Base-by-base conservation (phyloP, 352 stramenopile genomes). In the Globisporangium lucens region DNA sequence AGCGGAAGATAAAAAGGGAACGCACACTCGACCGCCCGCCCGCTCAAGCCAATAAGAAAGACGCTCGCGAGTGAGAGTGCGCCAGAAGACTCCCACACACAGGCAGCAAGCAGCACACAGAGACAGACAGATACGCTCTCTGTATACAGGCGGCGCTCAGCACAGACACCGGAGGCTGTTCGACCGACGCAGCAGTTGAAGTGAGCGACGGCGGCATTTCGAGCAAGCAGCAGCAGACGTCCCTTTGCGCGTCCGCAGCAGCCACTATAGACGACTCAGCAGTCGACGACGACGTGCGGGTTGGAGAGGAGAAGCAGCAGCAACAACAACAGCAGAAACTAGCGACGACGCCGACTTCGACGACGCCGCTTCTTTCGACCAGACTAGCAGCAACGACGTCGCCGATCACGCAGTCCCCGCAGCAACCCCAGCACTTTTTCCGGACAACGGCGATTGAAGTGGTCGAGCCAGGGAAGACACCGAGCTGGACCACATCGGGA, bases 361-460 rank as follows among this genome's bases (percentile, higher is more conserved):
- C 56, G 56, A 60, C 63, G 63, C 35, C 56, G 67, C 67, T 68
- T 63, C 35, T 63, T 55, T 61, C 67, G 24, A 61, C 52, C 13
- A 41, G 24, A 36, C 53, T 33, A 29, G 35, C 55, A 69, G 46
- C 57, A 43, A 70, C 65, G 38, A 64, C 65, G 65, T 46, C 51
- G 27, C 57, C 65, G 63, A 57, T 58, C 68, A 63, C 76, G 53
- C 73, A 75, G 58, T 71, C 46, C 65, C 63, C 72, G 17, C 69
- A 66, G 17, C 63, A 63, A 38, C 56, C 56, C 30, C 57, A 66
- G 55, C 62, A 68, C 63, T 38, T 75, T 51, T 84, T 83, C 52
- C 69, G 75, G 66, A 75, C 78, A 9, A 56, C 75, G 58, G 69
- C 59, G 64, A 85, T 86, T 71, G 77, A 89, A 75, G 77, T 87